Evolutionary conservation across 1,284 basidiomycete species (phyloP), one percentile per base, ranked within the genome.

Genomic region (Tylopilus sp.): DNA sequence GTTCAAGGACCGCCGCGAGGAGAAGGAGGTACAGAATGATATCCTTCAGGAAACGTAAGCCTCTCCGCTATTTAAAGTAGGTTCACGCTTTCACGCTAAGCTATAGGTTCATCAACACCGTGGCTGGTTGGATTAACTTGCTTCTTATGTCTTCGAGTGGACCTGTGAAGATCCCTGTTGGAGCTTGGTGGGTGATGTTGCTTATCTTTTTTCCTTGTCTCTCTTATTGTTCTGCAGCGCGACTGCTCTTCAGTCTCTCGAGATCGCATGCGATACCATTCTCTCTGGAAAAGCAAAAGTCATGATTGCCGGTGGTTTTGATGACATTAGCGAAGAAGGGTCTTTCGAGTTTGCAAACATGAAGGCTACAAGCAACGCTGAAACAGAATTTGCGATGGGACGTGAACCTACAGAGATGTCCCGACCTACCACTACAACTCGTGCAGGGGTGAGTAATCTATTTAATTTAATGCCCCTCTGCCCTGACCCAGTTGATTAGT

Each of bases 331-430:
- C 62, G 97, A 99, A 74, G 95, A 98, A 73, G 95, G 94, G 22
- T 96, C 94, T 19, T 96, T 85, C 73, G 94, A 98, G 74, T 95
- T 95, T 73, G 96, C 94, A 53, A 98, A 98, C 80, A 99, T 99
- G 97, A 97, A 98, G 76, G 97, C 97, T 7, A 99, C 97, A 8
- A 94, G 91, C 74, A 98, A 96, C 68, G 89, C 94, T 7, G 92
- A 95, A 72, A 92, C 92, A 35, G 97, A 99, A 74, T 90, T 98
- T 66, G 95, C 95, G 10, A 97, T 97, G 85, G 97, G 97, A 58
- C 94, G 97, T 63, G 96, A 99, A 74, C 96, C 96, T 26, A 92
- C 90, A 41, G 96, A 99, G 74, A 96, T 98, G 90, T 99, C 96
- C 50, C 90, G 96, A 57, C 97, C 97, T 25, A 91, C 95, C 36